A percentile compares a stretch with the other conserved stretches of the same genome.
Evolutionary conservation across 352 stramenopile genomes (phyloP).

Genomic region (Plasmopara muralis): DNA sequence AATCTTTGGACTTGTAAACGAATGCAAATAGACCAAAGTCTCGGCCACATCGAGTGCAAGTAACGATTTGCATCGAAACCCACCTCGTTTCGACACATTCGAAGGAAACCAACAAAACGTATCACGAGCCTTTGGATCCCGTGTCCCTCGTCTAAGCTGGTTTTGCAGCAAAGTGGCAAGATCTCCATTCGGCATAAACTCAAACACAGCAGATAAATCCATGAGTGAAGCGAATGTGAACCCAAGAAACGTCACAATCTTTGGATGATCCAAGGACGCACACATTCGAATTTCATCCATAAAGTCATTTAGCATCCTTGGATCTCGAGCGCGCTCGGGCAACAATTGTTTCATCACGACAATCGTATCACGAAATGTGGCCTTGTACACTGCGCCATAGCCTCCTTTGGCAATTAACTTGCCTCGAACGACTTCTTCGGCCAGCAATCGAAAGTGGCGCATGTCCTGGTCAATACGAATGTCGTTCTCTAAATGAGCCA

Average conservation of each 20-base stretch:
- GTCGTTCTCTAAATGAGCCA: constrained; percentile 40
- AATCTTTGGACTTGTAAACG: constrained; percentile 38
- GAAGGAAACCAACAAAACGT: constrained; percentile 29
- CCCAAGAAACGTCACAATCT: constrained; percentile 48
- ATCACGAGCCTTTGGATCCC: constrained; percentile 19
- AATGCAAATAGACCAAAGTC: constrained; percentile 43
- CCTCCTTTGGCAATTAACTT: constrained; percentile 43
- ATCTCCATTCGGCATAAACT: constrained; percentile 44
- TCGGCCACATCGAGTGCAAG: constrained; percentile 37
- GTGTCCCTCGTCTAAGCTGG: constrained; percentile 27
- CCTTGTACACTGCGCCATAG: constrained; percentile 58
- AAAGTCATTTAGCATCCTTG: constrained; percentile 37
- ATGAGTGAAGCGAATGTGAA: constrained; percentile 51
- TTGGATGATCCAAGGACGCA: constrained; percentile 30
- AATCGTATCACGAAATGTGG: constrained; percentile 24
- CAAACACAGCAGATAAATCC: constrained; percentile 44
- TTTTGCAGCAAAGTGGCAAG: constrained; percentile 33
- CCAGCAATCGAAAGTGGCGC: constrained; percentile 41
- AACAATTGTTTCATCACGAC: constrained; percentile 49
- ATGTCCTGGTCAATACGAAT: constrained; percentile 64
- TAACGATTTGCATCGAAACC: constrained; percentile 31
- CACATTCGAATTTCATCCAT: constrained; percentile 44
- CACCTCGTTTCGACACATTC: constrained; percentile 10
- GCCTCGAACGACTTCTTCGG: constrained; percentile 36
- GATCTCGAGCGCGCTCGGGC: constrained; percentile 23